Evolutionary conservation across 1,284 basidiomycete genomes (phyloP).

Genomic region (Vanrija pseudolonga): DNA sequence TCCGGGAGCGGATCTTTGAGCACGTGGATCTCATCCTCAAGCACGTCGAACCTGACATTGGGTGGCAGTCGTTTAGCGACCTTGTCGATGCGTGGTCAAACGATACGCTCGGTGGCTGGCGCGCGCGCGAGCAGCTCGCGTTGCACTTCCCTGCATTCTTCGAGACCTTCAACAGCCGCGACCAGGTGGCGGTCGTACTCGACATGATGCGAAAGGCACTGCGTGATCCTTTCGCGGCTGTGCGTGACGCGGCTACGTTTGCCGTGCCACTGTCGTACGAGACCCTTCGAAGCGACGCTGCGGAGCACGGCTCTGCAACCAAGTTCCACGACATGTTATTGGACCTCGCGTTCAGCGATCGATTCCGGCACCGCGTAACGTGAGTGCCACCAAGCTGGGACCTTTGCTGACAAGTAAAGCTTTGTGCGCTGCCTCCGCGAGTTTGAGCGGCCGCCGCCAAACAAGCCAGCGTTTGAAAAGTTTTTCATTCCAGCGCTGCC

Average conservation of each 20-base stretch:
- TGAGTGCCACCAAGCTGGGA: conserved; percentile 48
- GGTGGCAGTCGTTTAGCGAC: conserved; percentile 57
- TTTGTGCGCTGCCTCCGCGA: conserved; percentile 71
- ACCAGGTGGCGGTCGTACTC: conserved; percentile 44
- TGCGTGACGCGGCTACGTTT: conserved; percentile 70
- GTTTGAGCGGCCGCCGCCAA: conserved; percentile 54
- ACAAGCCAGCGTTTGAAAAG: conserved; percentile 54
- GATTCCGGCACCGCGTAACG: conserved; percentile 71
- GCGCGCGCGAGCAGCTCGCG: conserved; percentile 70
- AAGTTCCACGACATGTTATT: conserved; percentile 56
- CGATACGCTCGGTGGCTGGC: conserved; percentile 68
- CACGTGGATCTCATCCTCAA: conserved; percentile 60
- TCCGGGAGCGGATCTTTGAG: conserved; percentile 61
- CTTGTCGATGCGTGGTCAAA: conserved; percentile 64
- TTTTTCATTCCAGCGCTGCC: conserved; percentile 61
- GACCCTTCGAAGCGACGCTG: conserved; percentile 46
- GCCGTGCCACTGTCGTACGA: conserved; percentile 56
- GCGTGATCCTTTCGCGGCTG: conserved; percentile 74
- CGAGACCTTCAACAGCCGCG: conserved; percentile 32
- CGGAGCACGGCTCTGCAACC: conserved; percentile 43
- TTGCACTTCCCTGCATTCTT: conserved; percentile 58
- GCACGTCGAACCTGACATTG: conserved; percentile 55
- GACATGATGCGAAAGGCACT: conserved; percentile 63
- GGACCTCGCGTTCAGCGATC: conserved; percentile 56
- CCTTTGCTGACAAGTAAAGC: conserved; percentile 30